Evolutionary conservation across 2,329 filamentous ascomycete genomes (phyloP), one percentile per base, ranked within the genome.

Genomic region (Chalara sp.): DNA sequence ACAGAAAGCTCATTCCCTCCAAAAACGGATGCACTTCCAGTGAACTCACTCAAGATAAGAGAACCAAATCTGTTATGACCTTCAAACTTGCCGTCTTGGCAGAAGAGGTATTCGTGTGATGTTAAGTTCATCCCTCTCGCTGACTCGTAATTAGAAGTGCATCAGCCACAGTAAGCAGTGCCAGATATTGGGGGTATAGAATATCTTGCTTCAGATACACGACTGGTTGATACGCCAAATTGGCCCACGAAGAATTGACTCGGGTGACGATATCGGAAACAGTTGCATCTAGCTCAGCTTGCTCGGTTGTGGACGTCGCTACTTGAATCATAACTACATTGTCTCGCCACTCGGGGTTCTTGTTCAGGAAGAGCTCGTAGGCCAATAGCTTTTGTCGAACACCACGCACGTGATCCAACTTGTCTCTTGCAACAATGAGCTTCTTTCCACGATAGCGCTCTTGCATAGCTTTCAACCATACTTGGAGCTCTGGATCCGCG

Each of bases 121-220:
- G 92, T 96, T 50, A 97, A 71, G 65, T 96, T 97, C 93, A 97
- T 97, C 56, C 92, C 67, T 97, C 92, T 48, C 93, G 89, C 61
- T 97, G 83, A 65, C 89, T 95, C 2, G 92, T 95, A 63, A 97
- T 93, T 81, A 96, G 93, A 46, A 97, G 74, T 3, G 86, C 87
- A 70, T 97, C 91, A 2, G 92, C 93, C 48, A 95, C 85, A 3
- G 89, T 89, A 44, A 96, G 77, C 6, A 97, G 75, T 1, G 91
- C 92, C n/a, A 97, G 78, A 62, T 96, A 97, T 65, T 96, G 91
- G 0, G 87, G 76, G 64, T 95, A 96, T 52, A 88, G 85, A 53
- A 97, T 93, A 61, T 97, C 92, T 67, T 97, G 92, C 68, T 95
- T 91, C 48, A 97, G 75, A 68, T 96, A 96, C 5, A 96, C 87